A percentile compares a stretch with the other conserved stretches of the same genome.
phyloP scores from a whole-genome alignment of 2,329 filamentous ascomycete genomes.

The Colletotrichum ledebouriae region DNA sequence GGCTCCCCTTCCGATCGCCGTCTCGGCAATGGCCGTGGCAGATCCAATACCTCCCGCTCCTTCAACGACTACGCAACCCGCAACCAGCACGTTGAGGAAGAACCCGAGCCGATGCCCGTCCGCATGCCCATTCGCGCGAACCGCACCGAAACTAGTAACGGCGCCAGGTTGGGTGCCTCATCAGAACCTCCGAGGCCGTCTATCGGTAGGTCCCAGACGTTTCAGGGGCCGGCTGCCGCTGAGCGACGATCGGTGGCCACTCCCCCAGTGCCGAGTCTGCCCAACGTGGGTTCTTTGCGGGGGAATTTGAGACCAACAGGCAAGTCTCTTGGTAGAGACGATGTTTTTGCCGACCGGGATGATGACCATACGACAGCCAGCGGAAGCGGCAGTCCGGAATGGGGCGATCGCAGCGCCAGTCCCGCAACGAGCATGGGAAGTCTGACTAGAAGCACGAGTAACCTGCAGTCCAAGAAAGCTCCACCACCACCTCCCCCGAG shows the following conservation, averaged over 20 bases:
- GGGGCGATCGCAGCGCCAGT: conserved; percentile 65
- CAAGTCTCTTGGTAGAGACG: conserved; percentile 54
- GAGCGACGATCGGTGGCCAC: conserved; percentile 39
- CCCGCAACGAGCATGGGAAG: conserved; percentile 70
- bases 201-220: conserved; percentile 56
- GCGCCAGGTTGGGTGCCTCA: conserved; percentile 46
- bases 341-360: conserved; percentile 61
- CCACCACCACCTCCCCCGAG: conserved; percentile 62
- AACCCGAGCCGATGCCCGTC: conserved; percentile 50
- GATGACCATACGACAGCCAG: conserved; percentile 65
- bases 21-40: conserved; percentile 51
- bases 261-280: conserved; percentile 28
- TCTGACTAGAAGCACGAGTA: conserved; percentile 59
- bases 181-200: conserved; percentile 54
- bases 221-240: conserved; percentile 49
- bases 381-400: conserved; percentile 65
- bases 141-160: conserved; percentile 44
- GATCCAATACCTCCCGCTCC: conserved; percentile 65
- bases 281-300: conserved; percentile 55
- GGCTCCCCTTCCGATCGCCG: conserved; percentile 43
- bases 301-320: conserved; percentile 61
- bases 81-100: conserved; percentile 50
- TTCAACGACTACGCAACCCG: conserved; percentile 51
- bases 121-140: conserved; percentile 61
- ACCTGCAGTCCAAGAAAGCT: conserved; percentile 52